phyloP scores from a whole-genome alignment of 2,329 filamentous ascomycete genomes.

The Apiospora malaysiana region DNA sequence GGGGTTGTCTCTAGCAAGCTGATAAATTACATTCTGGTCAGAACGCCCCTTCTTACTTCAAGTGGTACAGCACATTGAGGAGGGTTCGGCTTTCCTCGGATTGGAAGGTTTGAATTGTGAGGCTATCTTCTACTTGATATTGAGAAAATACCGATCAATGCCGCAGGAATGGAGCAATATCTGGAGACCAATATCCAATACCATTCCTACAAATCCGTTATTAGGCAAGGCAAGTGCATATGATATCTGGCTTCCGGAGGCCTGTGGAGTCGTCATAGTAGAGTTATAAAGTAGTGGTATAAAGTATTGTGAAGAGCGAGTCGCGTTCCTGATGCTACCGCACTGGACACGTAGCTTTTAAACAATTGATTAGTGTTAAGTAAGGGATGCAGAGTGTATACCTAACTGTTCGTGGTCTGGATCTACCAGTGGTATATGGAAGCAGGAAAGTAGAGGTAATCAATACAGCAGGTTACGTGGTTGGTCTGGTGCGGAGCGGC shows the following conservation, averaged over 20 bases:
- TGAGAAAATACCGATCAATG: not conserved
- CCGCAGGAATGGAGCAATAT: not conserved
- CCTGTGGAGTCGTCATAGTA: not conserved
- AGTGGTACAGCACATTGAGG: too few relatives aligned
- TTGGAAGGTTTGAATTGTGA: too few relatives aligned
- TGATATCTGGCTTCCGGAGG: not conserved
- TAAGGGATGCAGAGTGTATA: too few relatives aligned
- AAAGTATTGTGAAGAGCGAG: not conserved
- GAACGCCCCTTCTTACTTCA: too few relatives aligned
- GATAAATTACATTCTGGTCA: not conserved
- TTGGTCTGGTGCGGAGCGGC: not conserved
- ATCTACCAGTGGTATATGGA: too few relatives aligned
- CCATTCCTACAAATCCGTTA: not conserved
- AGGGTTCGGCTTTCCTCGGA: too few relatives aligned
- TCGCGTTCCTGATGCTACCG: too few relatives aligned
- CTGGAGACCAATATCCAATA: not conserved
- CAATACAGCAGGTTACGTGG: not conserved
- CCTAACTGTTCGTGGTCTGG: too few relatives aligned
- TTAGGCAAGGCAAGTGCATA: not conserved
- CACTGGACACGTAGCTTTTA: too few relatives aligned
- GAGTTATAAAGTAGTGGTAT: not conserved
- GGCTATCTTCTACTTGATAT: not conserved
- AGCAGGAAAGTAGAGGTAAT: too few relatives aligned
- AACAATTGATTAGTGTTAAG: too few relatives aligned
- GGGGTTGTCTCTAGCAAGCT: not conserved